Conservation (phyloP, 805 yeast species). For the Starmerella vaccinii region DNA sequence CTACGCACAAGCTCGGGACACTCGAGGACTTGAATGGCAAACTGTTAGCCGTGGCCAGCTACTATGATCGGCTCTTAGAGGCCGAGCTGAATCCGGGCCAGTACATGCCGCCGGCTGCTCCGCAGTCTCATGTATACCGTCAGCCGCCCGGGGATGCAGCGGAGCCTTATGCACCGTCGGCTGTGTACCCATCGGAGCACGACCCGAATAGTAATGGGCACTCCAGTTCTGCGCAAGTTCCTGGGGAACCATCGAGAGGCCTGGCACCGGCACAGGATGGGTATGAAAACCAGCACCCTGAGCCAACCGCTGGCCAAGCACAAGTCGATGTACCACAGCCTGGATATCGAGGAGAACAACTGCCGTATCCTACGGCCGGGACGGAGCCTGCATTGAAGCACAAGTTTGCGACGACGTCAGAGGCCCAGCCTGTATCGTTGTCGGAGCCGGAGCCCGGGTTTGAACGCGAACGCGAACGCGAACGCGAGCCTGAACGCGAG, state of each 20-base stretch:
- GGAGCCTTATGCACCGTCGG: conserved; percentile 2
- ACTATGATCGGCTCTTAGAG: conserved; percentile 24
- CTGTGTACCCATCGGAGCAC: not conserved
- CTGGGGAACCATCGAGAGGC: no score
- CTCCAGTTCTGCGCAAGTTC: not conserved
- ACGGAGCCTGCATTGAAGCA: no score
- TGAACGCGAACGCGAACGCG: not conserved
- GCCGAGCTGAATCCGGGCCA: conserved; percentile 22
- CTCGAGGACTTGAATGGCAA: conserved; percentile 25
- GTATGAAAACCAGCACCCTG: no score
- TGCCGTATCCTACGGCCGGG: no score
- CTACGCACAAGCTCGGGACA: conserved; percentile 22
- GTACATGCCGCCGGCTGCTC: not conserved
- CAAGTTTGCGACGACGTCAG: no score
- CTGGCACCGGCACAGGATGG: no score
- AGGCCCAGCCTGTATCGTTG: no score
- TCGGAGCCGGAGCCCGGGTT: no score
- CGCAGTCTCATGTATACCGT: not conserved
- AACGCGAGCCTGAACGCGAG: conserved; percentile 4
- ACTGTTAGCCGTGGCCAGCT: conserved; percentile 22
- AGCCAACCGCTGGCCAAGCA: no score
- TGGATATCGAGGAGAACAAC: no score
- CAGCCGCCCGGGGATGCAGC: conserved; percentile 6
- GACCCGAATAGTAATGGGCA: not conserved
- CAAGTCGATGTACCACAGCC: no score